Base-by-base conservation (phyloP, 2,329 filamentous ascomycete species). In the Fusarium anthophilum region DNA sequence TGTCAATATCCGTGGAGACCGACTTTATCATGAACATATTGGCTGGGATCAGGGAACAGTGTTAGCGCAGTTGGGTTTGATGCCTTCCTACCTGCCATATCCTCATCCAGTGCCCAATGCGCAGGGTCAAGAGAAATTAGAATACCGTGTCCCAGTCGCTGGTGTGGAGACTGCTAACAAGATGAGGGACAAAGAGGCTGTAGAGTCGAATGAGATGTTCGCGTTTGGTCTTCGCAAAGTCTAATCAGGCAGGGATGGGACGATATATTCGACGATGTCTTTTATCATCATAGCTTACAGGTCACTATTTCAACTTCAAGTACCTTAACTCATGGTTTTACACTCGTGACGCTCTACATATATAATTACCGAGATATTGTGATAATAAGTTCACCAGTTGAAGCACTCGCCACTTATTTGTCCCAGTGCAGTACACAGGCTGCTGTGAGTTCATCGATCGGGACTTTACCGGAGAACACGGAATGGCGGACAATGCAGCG, bases 21-120 rank as follows among this genome's bases (percentile, higher is more conserved):
- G 89, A 3, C 80, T 93, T 3, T 91, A 89, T 70, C 89, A 92
- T 62, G 91, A 93, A 76, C 91, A 92, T 70, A 90, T 93, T 18
- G 85, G 87, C 11, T 93, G 91, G 91, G 91, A 93, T 62, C 91
- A 93, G 76, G 89, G 86, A 1, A 92, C 88, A 2, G 88, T 89
- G 14, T 80, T 93, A n/a, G 81, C 86, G 14, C 90, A 92, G 77
- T 76, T 90, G 12, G 90, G 88, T 1, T 72, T 91, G 41, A 73
- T 92, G 59, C 81, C 81, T 3, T 80, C 93, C 60, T 93, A 90
- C 70, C 84, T 93, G 1, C 87, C 88, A 0, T 93, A 90, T 71
- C 91, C 90, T 0, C 88, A 91, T 76, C 70, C 85, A 0, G 68
- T 91, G 0, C 81, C 84, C 0, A 83, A 81, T 18, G 84, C 69